Conservation (phyloP, 176 grass and related monocot species). For the Guadua angustifolia region DNA sequence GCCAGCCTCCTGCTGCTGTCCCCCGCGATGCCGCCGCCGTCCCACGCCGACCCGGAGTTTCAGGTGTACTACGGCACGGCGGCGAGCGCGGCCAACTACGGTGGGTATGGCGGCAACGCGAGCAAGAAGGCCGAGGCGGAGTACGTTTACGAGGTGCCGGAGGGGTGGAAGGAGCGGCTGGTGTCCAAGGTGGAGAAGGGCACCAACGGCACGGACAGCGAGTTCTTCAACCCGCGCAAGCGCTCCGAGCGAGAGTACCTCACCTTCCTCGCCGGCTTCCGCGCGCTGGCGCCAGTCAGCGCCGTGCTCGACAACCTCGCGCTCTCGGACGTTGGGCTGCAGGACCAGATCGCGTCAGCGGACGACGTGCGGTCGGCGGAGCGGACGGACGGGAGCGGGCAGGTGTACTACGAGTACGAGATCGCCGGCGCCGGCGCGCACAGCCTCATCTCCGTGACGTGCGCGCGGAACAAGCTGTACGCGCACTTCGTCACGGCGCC, state of each 20-base stretch:
- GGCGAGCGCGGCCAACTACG: constrained; percentile 91
- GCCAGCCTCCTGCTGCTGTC: constrained; percentile 48
- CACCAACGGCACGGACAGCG: constrained; percentile 95
- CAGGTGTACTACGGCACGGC: constrained; percentile 77
- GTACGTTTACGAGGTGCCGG: constrained; percentile 87
- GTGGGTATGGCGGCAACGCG: constrained; percentile 91
- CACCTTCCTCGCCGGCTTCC: constrained; percentile 76
- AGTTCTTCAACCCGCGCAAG: constrained; percentile 96
- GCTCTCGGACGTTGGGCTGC: constrained; percentile 83
- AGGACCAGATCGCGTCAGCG: constrained; percentile 83
- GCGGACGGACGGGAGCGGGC: constrained; percentile 54
- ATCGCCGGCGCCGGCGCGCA: constrained; percentile 72
- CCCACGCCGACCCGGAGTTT: constrained; percentile 48
- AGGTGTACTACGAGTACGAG: constrained; percentile 96
- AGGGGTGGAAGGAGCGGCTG: constrained; percentile 88
- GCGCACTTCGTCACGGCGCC: constrained; percentile 86
- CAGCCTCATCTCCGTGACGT: constrained; percentile 90
- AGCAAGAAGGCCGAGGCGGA: constrained; percentile 89
- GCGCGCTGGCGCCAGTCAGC: constrained; percentile 74
- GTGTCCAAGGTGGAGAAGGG: constrained; percentile 99
- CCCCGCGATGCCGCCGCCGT: constrained; percentile 6
- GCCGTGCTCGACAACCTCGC: constrained; percentile 89
- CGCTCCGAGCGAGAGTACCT: constrained; percentile 88
- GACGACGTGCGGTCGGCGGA: constrained; percentile 62
- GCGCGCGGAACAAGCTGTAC: constrained; percentile 88